phyloP scores from a whole-genome alignment of 73 alveolate genomes.

The Paramecium pentaurelia region DNA sequence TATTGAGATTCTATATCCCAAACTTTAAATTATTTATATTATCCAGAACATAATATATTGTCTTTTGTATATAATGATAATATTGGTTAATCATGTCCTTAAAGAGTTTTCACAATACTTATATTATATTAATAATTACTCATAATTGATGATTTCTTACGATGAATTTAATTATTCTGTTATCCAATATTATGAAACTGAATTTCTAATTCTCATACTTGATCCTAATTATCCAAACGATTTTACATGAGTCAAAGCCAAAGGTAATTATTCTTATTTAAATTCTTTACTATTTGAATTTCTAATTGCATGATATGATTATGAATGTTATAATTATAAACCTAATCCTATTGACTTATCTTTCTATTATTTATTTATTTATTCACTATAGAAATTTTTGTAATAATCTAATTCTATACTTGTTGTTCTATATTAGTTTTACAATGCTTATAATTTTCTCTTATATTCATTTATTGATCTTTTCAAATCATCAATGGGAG shows the following conservation, averaged over 20 bases:
- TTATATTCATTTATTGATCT: neutral
- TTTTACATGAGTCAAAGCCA: neutral
- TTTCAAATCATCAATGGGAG: neutral
- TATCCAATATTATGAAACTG: neutral
- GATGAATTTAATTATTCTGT: neutral
- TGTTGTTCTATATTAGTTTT: neutral
- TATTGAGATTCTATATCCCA: neutral
- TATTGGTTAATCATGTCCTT: slow-evolving; percentile 2
- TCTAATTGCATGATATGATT: neutral
- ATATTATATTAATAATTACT: neutral
- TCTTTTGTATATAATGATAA: neutral
- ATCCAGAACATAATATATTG: neutral
- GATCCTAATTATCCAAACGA: neutral
- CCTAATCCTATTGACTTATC: neutral
- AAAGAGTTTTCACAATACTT: neutral
- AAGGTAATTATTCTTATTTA: neutral
- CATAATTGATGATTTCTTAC: neutral
- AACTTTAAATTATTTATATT: neutral
- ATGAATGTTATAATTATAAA: neutral
- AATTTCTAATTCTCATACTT: neutral
- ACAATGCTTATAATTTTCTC: neutral
- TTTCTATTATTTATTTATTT: neutral
- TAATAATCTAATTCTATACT: neutral
- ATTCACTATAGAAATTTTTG: neutral
- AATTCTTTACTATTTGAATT: neutral